phyloP scores from a whole-genome alignment of 805 yeast genomes.

The Starmerella floricola region DNA sequence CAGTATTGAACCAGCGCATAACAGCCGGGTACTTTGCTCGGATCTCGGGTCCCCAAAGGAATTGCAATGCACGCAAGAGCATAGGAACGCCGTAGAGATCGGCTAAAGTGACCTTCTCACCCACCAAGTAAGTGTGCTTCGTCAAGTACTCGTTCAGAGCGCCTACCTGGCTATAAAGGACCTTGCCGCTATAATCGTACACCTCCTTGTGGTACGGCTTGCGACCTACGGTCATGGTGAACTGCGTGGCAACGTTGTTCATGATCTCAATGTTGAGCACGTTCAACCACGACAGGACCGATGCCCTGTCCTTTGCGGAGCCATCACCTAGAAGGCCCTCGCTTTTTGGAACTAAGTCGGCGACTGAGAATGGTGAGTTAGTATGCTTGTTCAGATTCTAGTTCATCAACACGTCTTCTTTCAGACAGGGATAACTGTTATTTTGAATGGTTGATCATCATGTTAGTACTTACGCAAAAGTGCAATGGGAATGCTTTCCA shows the following conservation, averaged over 20 bases:
- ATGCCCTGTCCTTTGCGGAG: constrained; percentile 32
- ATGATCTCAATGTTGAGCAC: constrained; percentile 59
- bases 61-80: constrained; percentile 43
- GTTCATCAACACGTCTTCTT: constrained; percentile 25
- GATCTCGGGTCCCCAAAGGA: constrained; percentile 54
- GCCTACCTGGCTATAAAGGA: constrained; percentile 24
- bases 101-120: constrained; percentile 55
- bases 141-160: constrained; percentile 37
- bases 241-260: constrained; percentile 36
- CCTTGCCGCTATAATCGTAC: constrained; percentile 39
- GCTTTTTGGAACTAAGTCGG: constrained; percentile 23
- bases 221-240: constrained; percentile 51
- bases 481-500: constrained; percentile 52
- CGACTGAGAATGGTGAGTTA: constrained; percentile 17
- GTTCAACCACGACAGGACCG: constrained; percentile 66
- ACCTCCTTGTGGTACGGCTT: constrained; percentile 66
- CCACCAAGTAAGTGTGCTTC: constrained; percentile 54
- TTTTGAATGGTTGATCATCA: constrained; percentile 27
- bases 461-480: constrained; percentile 38
- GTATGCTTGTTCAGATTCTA: constrained; percentile 20
- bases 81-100: constrained; percentile 46
- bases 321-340: constrained; percentile 50
- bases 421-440: constrained; percentile 37
- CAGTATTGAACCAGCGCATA: constrained; percentile 61
- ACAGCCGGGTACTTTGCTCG: constrained; percentile 48